These are phyloP conservation scores for Gossypium rotundifolium DNA, from an alignment of 345 rosid genomes.

Conservation along the genomic window DNA sequence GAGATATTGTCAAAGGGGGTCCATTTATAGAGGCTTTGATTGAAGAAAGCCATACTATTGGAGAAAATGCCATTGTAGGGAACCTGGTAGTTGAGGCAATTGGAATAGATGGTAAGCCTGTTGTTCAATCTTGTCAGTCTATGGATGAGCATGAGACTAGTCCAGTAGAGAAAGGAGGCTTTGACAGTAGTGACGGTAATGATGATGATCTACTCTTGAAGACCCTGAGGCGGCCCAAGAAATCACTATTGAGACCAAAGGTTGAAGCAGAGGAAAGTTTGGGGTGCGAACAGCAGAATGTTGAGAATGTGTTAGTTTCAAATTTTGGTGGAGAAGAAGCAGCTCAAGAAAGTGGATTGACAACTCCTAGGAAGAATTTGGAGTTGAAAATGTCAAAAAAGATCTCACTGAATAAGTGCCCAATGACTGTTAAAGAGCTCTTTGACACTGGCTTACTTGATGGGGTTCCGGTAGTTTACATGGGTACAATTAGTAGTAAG, in stretches of 20 bases:
- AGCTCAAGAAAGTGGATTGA: constrained; percentile 44
- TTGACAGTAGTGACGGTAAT: constrained; percentile 12
- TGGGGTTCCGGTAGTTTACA: constrained; percentile 78
- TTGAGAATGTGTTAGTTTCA: constrained; percentile 24
- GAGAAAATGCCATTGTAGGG: constrained; percentile 32
- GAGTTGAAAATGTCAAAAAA: constrained; percentile 54
- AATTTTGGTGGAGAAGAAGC: constrained; percentile 41
- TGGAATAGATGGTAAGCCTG: constrained; percentile 23
- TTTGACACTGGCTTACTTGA: constrained; percentile 91
- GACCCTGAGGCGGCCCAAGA: constrained; percentile 24
- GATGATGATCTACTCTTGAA: constrained; percentile 19
- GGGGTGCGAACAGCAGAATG: constrained; percentile 33
- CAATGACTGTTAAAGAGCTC: constrained; percentile 80
- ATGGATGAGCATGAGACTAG: constrained; percentile 15
- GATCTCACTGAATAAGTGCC: constrained; percentile 45
- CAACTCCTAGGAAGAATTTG: constrained; percentile 39
- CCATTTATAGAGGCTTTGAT: neutral
- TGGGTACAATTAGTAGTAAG: constrained; percentile 65
- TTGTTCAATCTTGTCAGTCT: constrained; percentile 17
- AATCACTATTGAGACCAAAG: constrained; percentile 29
- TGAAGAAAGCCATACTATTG: constrained; percentile 24
- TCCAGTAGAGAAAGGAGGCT: constrained; percentile 3
- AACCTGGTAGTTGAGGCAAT: constrained; percentile 27
- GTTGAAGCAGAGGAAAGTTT: constrained; percentile 36
- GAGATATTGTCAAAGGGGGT: neutral